phyloP scores from a whole-genome alignment of 1,139 yeast species.

The Hansenula sp. region DNA sequence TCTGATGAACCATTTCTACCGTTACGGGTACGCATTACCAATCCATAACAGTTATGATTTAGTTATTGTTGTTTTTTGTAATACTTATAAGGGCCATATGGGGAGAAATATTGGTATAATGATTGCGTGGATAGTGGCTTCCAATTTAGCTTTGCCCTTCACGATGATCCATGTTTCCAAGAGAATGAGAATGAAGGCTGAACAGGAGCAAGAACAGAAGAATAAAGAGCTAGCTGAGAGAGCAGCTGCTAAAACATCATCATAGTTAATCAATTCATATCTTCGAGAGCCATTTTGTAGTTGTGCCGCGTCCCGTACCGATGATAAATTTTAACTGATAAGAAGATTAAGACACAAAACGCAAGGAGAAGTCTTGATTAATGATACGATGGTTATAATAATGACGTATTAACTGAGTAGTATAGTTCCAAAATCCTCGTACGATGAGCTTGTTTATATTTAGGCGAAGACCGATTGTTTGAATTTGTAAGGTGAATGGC shows the following conservation, averaged over 20 bases:
- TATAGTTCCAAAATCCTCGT: no score
- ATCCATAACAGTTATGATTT: slow-evolving; percentile 53
- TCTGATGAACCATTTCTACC: slow-evolving; percentile 46
- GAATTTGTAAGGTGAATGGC: no score
- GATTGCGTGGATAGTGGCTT: slow-evolving; percentile 51
- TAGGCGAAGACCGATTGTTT: no score
- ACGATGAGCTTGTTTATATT: no score
- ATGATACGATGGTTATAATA: no score
- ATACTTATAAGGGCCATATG: slow-evolving; percentile 49
- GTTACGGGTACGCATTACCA: slow-evolving; percentile 65
- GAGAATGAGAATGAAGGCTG: slow-evolving; percentile 13
- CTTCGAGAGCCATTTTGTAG: no score
- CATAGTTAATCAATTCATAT: no score
- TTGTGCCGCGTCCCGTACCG: no score
- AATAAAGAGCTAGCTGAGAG: not conserved
- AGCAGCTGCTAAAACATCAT: no score
- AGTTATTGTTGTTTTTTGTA: slow-evolving; percentile 49
- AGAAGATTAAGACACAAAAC: not conserved
- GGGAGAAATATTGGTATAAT: slow-evolving; percentile 57
- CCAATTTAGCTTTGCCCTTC: slow-evolving; percentile 40
- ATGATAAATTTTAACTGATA: no score
- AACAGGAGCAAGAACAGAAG: slow-evolving; percentile 4
- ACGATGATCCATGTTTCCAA: slow-evolving; percentile 28
- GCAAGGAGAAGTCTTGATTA: no score
- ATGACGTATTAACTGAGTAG: no score